These are phyloP conservation scores for Candida rishiriensis DNA, from an alignment of 805 yeast species.

Conservation along the genomic window DNA sequence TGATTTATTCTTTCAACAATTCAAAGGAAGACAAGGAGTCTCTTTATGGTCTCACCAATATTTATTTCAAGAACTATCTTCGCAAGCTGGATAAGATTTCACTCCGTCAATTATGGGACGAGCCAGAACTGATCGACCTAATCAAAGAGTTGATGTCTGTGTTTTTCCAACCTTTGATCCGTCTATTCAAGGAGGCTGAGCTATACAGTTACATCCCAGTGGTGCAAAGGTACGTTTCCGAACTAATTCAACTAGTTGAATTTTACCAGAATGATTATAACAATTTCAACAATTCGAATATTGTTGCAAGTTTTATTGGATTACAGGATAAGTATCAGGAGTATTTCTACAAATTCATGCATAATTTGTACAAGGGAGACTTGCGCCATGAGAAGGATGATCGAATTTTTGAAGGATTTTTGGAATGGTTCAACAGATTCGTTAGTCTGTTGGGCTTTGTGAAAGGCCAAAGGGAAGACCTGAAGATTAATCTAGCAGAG, in stretches of 20 bases:
- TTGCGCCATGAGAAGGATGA: constrained; percentile 33
- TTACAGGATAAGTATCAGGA: constrained; percentile 71
- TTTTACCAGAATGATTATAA: constrained; percentile 41
- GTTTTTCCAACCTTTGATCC: constrained; percentile 71
- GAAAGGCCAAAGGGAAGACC: constrained; percentile 36
- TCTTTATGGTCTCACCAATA: constrained; percentile 50
- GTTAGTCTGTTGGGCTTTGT: constrained; percentile 61
- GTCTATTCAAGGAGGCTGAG: constrained; percentile 61
- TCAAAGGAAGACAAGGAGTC: constrained; percentile 26
- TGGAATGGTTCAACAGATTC: constrained; percentile 70
- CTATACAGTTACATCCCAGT: constrained; percentile 62
- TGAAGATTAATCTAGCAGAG: constrained; percentile 41
- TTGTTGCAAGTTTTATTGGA: constrained; percentile 61
- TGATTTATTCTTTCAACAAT: constrained; percentile 18
- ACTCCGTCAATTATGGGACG: constrained; percentile 76
- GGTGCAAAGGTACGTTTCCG: constrained; percentile 61
- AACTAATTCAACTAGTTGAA: constrained; percentile 56
- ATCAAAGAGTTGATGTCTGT: constrained; percentile 68
- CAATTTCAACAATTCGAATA: constrained; percentile 40
- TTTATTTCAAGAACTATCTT: constrained; percentile 57
- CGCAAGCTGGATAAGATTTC: constrained; percentile 73
- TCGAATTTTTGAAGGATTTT: constrained; percentile 60
- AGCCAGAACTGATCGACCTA: constrained; percentile 73
- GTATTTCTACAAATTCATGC: constrained; percentile 69
- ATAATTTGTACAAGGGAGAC: constrained; percentile 78